Percentiles rank a stretch among this genome's conserved stretches.
Conservation (phyloP, 108 stramenopile species). For the Nannochloropsis gaditana region DNA sequence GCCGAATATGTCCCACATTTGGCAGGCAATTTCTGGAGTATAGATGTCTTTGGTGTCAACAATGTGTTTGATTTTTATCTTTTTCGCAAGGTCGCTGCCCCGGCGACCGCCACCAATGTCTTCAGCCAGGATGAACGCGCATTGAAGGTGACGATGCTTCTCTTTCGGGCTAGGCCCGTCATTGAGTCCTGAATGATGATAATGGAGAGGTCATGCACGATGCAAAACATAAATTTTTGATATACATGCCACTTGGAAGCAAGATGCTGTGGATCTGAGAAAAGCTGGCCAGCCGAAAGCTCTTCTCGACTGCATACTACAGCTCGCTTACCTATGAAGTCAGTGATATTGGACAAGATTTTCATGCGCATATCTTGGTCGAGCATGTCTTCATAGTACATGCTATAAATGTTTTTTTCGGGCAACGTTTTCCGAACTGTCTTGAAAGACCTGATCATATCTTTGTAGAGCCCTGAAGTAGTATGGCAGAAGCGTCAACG, state of each 20-base stretch:
- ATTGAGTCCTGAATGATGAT: constrained; percentile 16
- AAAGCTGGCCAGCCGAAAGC: too few relatives aligned
- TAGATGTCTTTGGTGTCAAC: neutral
- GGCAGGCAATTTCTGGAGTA: neutral
- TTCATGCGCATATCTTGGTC: neutral
- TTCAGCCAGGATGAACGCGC: neutral
- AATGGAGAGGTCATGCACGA: neutral
- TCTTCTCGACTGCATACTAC: neutral
- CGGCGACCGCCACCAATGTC: neutral
- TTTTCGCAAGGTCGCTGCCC: neutral
- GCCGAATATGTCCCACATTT: neutral
- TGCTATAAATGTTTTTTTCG: neutral
- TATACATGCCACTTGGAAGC: too few relatives aligned
- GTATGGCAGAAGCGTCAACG: neutral
- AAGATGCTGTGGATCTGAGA: too few relatives aligned
- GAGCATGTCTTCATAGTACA: neutral
- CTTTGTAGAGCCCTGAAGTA: neutral
- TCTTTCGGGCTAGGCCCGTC: neutral
- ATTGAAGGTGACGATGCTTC: neutral
- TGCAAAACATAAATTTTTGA: neutral
- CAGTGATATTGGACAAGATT: neutral
- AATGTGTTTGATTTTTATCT: neutral
- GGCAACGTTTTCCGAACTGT: neutral
- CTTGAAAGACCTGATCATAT: neutral
- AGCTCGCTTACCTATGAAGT: neutral